Evolutionary conservation across 495 filamentous ascomycete genomes (phyloP).

Genomic region (Penicillium soppii): DNA sequence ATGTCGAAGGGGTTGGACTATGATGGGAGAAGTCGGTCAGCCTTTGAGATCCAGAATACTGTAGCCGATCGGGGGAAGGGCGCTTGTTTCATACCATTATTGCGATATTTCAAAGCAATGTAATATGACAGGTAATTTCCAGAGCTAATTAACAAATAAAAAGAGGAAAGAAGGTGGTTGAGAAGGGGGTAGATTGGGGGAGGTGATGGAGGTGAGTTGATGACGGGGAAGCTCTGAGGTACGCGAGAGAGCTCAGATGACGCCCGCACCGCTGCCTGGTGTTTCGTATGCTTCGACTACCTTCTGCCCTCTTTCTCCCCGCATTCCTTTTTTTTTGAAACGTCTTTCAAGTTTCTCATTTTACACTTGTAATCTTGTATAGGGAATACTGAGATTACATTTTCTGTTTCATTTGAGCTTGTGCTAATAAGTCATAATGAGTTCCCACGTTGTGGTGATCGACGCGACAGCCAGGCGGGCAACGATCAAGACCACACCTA

Average conservation of each 20-base stretch:
- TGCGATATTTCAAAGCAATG: slow-evolving; percentile 21
- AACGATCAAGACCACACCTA: slow-evolving; percentile 80
- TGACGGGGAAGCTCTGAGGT: slow-evolving; percentile 32
- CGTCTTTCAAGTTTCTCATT: not conserved
- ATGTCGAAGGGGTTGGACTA: slow-evolving; percentile 84
- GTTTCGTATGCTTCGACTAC: slow-evolving; percentile 27
- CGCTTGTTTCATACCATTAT: slow-evolving; percentile 28
- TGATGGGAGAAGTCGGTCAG: slow-evolving; percentile 35
- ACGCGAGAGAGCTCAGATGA: slow-evolving; percentile 44
- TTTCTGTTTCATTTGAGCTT: not conserved
- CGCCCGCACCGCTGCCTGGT: slow-evolving; percentile 46
- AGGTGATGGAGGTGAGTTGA: slow-evolving; percentile 32
- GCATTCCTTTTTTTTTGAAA: not conserved
- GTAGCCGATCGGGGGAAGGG: slow-evolving; percentile 14
- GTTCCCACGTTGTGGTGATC: slow-evolving; percentile 85
- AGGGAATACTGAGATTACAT: not conserved
- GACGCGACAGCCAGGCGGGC: slow-evolving; percentile 69
- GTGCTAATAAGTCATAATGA: slow-evolving; percentile 52
- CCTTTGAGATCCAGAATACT: slow-evolving; percentile 19
- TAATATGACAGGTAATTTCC: slow-evolving; percentile 2
- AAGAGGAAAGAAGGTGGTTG: slow-evolving; percentile 7
- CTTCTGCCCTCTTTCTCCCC: slow-evolving; percentile 22
- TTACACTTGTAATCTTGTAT: not conserved
- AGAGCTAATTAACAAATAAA: slow-evolving; percentile 13
- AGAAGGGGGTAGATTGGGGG: slow-evolving; percentile 16